phyloP scores from a whole-genome alignment of 2,329 filamentous ascomycete species.

The Ascochyta clinopodiicola region DNA sequence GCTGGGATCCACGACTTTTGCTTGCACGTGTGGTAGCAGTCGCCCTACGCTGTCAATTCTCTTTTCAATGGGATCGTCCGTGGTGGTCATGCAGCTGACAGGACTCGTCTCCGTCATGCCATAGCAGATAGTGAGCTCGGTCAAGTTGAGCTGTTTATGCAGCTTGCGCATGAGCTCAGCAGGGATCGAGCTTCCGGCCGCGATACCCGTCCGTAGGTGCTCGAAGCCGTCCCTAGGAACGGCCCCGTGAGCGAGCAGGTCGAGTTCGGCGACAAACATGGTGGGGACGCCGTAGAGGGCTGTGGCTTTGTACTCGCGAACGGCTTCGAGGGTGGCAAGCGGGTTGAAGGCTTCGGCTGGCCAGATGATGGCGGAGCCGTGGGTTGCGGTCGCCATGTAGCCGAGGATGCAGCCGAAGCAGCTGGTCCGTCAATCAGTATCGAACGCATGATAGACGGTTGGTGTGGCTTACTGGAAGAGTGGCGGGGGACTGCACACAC shows the following conservation, averaged over 20 bases:
- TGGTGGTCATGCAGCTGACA: constrained; percentile 79
- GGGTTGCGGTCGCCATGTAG: constrained; percentile 94
- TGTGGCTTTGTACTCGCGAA: constrained; percentile 68
- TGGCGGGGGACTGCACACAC: constrained; percentile 69
- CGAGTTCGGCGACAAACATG: constrained; percentile 91
- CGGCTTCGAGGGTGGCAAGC: constrained; percentile 68
- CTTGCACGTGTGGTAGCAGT: constrained; percentile 80
- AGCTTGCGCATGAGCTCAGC: constrained; percentile 79
- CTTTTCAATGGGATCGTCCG: constrained; percentile 74
- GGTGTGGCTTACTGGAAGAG: constrained; percentile 53
- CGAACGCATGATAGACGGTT: not conserved
- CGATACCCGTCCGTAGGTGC: constrained; percentile 84
- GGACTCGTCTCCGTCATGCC: constrained; percentile 93
- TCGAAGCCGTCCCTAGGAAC: constrained; percentile 61
- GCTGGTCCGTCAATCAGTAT: constrained; percentile 32
- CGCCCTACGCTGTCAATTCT: constrained; percentile 78
- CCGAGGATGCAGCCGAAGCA: constrained; percentile 92
- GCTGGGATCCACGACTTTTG: constrained; percentile 75
- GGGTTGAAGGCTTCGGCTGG: constrained; percentile 88
- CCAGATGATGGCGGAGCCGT: constrained; percentile 82
- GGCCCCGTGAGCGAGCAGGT: constrained; percentile 67
- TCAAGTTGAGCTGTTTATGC: constrained; percentile 75
- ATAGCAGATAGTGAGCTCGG: constrained; percentile 90
- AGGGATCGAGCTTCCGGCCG: constrained; percentile 85
- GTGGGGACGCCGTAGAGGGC: constrained; percentile 89